Evolutionary conservation across 257 asterid genomes (phyloP).

Genomic region (Solanum pimpinellifolium): DNA sequence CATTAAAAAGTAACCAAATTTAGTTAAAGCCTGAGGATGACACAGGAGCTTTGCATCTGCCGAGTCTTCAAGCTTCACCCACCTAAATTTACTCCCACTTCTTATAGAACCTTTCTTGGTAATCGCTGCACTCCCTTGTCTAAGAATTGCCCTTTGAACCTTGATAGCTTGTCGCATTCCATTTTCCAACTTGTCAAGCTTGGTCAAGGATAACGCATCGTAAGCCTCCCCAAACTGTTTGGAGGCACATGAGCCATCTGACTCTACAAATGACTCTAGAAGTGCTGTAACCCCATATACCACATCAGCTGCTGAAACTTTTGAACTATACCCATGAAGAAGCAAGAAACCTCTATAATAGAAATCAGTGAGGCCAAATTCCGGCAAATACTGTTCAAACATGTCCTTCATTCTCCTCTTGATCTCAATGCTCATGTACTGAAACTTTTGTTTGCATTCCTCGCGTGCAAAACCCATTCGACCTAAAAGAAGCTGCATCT

Average conservation of each 20-base stretch:
- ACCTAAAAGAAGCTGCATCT: conserved; percentile 86
- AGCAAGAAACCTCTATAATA: conserved; percentile 76
- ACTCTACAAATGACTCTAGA: conserved; percentile 64
- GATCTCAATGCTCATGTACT: conserved; percentile 81
- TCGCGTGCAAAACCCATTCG: conserved; percentile 93
- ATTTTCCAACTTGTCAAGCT: conserved; percentile 63
- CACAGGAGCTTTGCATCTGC: conserved; percentile 70
- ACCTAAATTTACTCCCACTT: conserved; percentile 90
- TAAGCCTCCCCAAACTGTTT: conserved; percentile 75
- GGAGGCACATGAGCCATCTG: conserved; percentile 77
- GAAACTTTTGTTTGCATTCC: conserved; percentile 91
- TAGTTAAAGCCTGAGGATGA: conserved; percentile 89
- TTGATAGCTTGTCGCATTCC: conserved; percentile 94
- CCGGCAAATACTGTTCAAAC: conserved; percentile 85
- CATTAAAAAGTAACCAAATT: conserved; percentile 80
- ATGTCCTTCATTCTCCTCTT: conserved; percentile 86
- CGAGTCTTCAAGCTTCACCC: conserved; percentile 93
- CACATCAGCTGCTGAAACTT: conserved; percentile 91
- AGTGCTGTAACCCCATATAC: conserved; percentile 91
- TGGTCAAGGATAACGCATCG: conserved; percentile 68
- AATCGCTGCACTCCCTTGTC: conserved; percentile 96
- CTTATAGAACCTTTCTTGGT: conserved; percentile 91
- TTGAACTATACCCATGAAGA: conserved; percentile 77
- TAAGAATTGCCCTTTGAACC: conserved; percentile 86
- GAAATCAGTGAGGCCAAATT: conserved; percentile 86